These are phyloP conservation scores for Setomelanomma holmii DNA, from an alignment of 2,329 filamentous ascomycete species.

Conservation along the genomic window DNA sequence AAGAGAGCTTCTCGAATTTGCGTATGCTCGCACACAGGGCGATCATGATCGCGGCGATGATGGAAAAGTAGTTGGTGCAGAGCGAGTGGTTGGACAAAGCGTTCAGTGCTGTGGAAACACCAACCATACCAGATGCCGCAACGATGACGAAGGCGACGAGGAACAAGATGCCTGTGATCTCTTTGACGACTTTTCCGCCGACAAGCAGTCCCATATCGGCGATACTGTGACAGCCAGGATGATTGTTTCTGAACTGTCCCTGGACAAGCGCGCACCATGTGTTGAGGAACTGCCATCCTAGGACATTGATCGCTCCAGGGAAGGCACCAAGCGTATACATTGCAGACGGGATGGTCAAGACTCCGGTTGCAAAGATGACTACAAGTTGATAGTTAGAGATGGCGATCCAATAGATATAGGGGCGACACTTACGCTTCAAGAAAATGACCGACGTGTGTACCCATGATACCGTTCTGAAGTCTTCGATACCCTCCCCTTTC, in stretches of 20 bases:
- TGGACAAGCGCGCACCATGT: slow-evolving; percentile 59
- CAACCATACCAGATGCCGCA: slow-evolving; percentile 65
- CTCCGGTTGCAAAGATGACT: slow-evolving; percentile 59
- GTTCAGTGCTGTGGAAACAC: slow-evolving; percentile 66
- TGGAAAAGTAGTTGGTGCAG: slow-evolving; percentile 67
- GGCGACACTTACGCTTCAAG: slow-evolving; percentile 50
- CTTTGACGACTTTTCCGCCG: slow-evolving; percentile 59
- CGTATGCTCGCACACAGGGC: slow-evolving; percentile 61
- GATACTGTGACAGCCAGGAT: slow-evolving; percentile 61
- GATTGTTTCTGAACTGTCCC: slow-evolving; percentile 60
- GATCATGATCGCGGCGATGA: slow-evolving; percentile 62
- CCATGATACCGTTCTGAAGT: slow-evolving; percentile 64
- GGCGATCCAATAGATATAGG: not conserved
- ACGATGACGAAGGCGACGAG: slow-evolving; percentile 65
- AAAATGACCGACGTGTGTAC: slow-evolving; percentile 61
- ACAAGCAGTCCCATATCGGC: slow-evolving; percentile 66
- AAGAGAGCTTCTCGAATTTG: slow-evolving; percentile 68
- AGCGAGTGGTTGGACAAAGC: slow-evolving; percentile 65
- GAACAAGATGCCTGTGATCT: slow-evolving; percentile 62
- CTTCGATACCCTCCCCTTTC: slow-evolving; percentile 54
- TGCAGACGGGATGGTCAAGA: slow-evolving; percentile 58
- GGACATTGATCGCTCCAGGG: slow-evolving; percentile 56
- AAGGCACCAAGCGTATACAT: slow-evolving; percentile 58
- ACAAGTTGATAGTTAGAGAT: not conserved
- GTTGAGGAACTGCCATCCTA: slow-evolving; percentile 58